Conservation (phyloP, 805 yeast species). For the Wickerhamomyces strasburgensis region DNA sequence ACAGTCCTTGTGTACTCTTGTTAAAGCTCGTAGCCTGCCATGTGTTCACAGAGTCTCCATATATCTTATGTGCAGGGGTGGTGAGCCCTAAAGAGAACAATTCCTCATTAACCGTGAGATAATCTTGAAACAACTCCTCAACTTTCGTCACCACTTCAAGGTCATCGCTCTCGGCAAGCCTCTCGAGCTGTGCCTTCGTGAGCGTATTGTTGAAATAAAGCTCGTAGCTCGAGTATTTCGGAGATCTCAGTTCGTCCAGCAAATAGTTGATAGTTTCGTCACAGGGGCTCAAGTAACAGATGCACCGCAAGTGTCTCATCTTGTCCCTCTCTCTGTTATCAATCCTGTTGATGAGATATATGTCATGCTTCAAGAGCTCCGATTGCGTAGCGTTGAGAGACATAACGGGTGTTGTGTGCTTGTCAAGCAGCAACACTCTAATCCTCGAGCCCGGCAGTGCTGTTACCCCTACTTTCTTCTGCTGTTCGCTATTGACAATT, state of each 20-base stretch:
- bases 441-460: conserved; percentile 37
- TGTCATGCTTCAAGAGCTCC: conserved; percentile 71
- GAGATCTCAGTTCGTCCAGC: conserved; percentile 63
- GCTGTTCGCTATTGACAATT: conserved; percentile 28
- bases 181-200: conserved; percentile 73
- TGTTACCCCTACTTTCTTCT: conserved; percentile 3
- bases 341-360: conserved; percentile 73
- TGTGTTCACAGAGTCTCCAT: conserved; percentile 33
- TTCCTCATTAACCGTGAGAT: conserved; percentile 65
- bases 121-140: conserved; percentile 83
- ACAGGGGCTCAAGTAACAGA: conserved; percentile 73
- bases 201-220: conserved; percentile 74
- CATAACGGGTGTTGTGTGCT: conserved; percentile 72
- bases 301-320: conserved; percentile 76
- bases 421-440: conserved; percentile 74
- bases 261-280: conserved; percentile 56
- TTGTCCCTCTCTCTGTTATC: conserved; percentile 59
- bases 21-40: conserved; percentile 46
- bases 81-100: conserved; percentile 41
- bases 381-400: conserved; percentile 91
- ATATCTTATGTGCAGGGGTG: conserved; percentile 28
- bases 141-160: conserved; percentile 72
- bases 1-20: conserved; percentile 37
- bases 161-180: conserved; percentile 87
- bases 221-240: conserved; percentile 76